Conservation (phyloP, 2,329 filamentous ascomycete genomes). For the Alternaria ventricosa region DNA sequence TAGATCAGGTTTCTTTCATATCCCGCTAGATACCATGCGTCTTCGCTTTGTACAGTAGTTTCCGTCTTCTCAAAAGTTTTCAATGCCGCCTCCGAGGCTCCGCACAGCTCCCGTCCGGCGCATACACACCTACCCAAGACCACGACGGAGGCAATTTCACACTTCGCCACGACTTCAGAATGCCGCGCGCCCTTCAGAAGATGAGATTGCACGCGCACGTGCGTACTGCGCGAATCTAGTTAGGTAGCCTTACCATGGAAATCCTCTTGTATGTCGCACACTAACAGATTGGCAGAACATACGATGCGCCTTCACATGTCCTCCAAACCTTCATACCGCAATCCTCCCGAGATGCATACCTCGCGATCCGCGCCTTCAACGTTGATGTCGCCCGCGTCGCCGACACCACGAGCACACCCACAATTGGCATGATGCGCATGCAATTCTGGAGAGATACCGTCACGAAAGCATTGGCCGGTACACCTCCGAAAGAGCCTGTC, state of each 20-base stretch:
- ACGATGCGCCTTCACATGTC: constrained; percentile 87
- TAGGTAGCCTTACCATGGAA: constrained; percentile 46
- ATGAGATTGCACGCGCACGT: constrained; percentile 62
- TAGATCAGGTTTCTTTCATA: neutral
- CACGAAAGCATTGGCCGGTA: constrained; percentile 75
- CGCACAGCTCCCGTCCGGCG: constrained; percentile 26
- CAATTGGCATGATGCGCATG: constrained; percentile 85
- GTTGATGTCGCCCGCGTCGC: constrained; percentile 89
- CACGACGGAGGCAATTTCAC: constrained; percentile 28
- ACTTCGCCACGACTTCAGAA: constrained; percentile 28
- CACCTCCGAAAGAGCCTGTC: constrained; percentile 88
- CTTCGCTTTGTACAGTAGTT: constrained; percentile 1
- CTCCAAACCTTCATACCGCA: constrained; percentile 84
- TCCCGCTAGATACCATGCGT: constrained; percentile 9
- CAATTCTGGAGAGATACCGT: constrained; percentile 95
- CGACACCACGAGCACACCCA: constrained; percentile 86
- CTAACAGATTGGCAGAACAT: constrained; percentile 63
- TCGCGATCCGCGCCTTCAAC: constrained; percentile 90
- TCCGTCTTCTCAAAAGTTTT: constrained; percentile 14
- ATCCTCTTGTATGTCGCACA: neutral
- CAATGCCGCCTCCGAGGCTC: constrained; percentile 35
- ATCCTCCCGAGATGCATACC: constrained; percentile 79
- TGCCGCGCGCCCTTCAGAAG: constrained; percentile 40
- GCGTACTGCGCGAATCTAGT: constrained; percentile 66
- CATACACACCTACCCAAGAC: constrained; percentile 9